phyloP scores from a whole-genome alignment of 495 filamentous ascomycete genomes.

The Amniculicola lignicola region DNA sequence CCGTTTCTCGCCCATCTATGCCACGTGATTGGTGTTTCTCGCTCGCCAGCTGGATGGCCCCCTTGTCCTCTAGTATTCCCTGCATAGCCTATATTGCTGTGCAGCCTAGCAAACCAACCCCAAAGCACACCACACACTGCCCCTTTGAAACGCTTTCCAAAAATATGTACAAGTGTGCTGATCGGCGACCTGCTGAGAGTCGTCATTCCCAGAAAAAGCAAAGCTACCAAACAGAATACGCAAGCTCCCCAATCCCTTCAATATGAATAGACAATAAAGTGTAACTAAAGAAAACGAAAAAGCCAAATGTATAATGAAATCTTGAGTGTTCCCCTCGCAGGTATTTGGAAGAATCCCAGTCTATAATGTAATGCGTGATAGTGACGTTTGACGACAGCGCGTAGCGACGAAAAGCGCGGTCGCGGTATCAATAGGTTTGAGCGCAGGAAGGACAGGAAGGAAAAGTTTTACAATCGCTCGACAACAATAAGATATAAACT shows the following conservation, averaged over 20 bases:
- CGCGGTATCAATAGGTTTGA: background rate
- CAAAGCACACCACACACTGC: conserved; percentile 1
- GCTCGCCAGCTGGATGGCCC: no score
- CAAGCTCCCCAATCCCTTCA: background rate
- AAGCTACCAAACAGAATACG: background rate
- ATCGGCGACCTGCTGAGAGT: background rate
- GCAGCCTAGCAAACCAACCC: background rate
- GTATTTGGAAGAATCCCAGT: background rate
- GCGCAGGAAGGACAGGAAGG: background rate
- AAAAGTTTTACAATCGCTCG: background rate
- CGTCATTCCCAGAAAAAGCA: background rate
- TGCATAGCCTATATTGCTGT: conserved; percentile 18
- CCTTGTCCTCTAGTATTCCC: no score
- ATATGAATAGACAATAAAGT: conserved; percentile 5
- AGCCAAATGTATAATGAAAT: background rate
- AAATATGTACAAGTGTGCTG: conserved; percentile 5
- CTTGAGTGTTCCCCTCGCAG: no score
- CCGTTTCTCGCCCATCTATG: no score
- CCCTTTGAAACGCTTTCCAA: background rate
- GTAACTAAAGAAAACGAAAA: background rate
- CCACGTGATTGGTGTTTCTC: no score
- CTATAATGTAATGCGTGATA: conserved; percentile 5
- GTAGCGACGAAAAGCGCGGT: background rate
- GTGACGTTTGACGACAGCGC: no score
- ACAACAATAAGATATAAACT: background rate